A percentile compares a stretch with the other conserved stretches of the same genome.
phyloP scores from a whole-genome alignment of 2,329 filamentous ascomycete genomes.

The Neurospora sp. region DNA sequence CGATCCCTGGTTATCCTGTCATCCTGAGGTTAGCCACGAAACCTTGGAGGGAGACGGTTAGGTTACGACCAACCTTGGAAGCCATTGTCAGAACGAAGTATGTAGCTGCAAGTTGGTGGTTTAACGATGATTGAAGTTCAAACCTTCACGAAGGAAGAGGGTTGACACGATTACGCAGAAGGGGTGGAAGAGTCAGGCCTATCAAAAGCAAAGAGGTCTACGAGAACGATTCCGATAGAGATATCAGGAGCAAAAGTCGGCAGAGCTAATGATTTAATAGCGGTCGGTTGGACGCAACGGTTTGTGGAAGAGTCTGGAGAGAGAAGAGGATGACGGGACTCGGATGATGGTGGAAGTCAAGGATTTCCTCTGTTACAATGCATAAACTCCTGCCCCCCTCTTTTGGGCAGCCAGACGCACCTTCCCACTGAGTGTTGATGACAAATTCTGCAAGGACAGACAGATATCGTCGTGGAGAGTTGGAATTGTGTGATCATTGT shows the following conservation, averaged over 20 bases:
- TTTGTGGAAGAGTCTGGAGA: not conserved
- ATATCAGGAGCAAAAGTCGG: too few species aligned
- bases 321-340: not conserved
- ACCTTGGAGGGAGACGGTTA: not conserved
- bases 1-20: constrained; percentile 19
- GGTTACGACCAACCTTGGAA: not conserved
- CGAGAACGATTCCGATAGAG: not conserved
- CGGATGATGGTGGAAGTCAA: not conserved
- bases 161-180: not conserved
- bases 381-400: not conserved
- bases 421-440: not conserved
- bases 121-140: not conserved
- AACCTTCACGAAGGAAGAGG: not conserved
- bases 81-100: not conserved
- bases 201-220: not conserved
- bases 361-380: not conserved
- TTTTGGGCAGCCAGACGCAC: not conserved
- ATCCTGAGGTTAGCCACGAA: not conserved
- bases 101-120: not conserved
- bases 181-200: not conserved
- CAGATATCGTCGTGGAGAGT: not conserved
- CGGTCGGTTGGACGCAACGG: not conserved
- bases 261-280: not conserved
- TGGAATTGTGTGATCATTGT: not conserved
- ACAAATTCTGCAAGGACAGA: not conserved